Conservation (phyloP, 192 early-diverging fungal genomes). For the Rhizoclosmatium globosum region DNA sequence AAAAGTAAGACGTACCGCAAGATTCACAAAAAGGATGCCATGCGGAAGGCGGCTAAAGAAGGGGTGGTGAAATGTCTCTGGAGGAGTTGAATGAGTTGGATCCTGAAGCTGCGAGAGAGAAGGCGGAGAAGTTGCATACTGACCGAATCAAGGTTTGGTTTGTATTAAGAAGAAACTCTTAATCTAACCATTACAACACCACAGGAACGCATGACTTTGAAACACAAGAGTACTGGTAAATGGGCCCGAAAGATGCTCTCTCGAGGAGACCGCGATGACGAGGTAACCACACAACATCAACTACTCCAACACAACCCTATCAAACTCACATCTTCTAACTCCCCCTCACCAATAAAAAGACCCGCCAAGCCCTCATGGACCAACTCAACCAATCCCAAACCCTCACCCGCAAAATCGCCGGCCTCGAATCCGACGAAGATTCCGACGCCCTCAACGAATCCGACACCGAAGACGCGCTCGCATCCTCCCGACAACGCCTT, state of each 20-base stretch:
- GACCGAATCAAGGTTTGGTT: conserved; percentile 70
- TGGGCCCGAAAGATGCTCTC: conserved; percentile 89
- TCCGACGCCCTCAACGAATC: conserved; percentile 20
- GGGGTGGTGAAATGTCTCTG: conserved; percentile 46
- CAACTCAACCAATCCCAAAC: conserved; percentile 82
- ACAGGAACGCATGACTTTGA: conserved; percentile 89
- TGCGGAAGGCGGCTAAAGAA: conserved; percentile 54
- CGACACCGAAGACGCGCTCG: conserved; percentile 54
- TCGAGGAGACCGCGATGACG: conserved; percentile 39
- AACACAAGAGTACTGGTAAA: conserved; percentile 95
- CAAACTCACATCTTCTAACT: neutral
- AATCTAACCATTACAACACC: neutral
- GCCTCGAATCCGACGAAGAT: conserved; percentile 58
- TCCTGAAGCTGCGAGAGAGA: conserved; percentile 71
- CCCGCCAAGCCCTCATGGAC: conserved; percentile 83
- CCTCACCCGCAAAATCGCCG: conserved; percentile 84
- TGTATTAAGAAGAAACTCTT: neutral
- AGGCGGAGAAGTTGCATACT: conserved; percentile 73
- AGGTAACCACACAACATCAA: conserved; percentile 32
- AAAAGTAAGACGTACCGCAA: conserved; percentile 96
- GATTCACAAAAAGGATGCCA: conserved; percentile 83
- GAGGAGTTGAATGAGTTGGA: conserved; percentile 64
- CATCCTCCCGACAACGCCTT: conserved; percentile 34
- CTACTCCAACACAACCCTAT: neutral
- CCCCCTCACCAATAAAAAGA: conserved; percentile 23